Percentiles rank a stretch among this genome's conserved stretches.
phyloP scores from a whole-genome alignment of 2,329 filamentous ascomycete genomes.

The Orbilia ellipsospora region DNA sequence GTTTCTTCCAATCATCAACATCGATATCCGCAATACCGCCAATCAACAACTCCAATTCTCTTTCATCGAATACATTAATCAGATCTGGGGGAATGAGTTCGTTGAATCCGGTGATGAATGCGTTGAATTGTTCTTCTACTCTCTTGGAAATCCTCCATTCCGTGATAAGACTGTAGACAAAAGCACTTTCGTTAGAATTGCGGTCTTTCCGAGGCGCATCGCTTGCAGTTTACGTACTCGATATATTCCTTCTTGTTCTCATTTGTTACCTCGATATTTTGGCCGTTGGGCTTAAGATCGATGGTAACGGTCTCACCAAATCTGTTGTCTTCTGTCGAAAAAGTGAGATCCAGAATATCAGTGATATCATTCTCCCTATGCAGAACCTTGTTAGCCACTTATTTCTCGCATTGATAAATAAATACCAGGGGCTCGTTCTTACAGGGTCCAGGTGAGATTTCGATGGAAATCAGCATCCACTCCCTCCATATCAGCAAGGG shows the following conservation, averaged over 20 bases:
- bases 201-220: constrained; percentile 7
- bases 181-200: background rate
- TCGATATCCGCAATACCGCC: constrained; percentile 99
- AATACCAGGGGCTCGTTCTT: constrained; percentile 59
- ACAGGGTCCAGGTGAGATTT: constrained; percentile 94
- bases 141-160: constrained; percentile 99
- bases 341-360: constrained; percentile 92
- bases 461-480: constrained; percentile 98
- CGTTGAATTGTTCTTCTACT: constrained; percentile 97
- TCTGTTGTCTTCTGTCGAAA: constrained; percentile 95
- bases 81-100: constrained; percentile 96
- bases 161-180: constrained; percentile 77
- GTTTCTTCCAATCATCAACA: constrained; percentile 99
- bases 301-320: constrained; percentile 95
- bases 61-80: constrained; percentile 98
- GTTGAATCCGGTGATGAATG: constrained; percentile 96
- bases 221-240: constrained; percentile 68
- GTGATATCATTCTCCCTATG: constrained; percentile 87
- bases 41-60: constrained; percentile 94
- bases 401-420: background rate
- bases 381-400: constrained; percentile 15
- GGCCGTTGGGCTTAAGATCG: constrained; percentile 88
- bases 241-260: constrained; percentile 99
- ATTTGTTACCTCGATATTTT: constrained; percentile 95
- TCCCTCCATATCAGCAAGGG: constrained; percentile 96